Conservation (phyloP, 352 stramenopile species). For the Thalassiosira livingstoniorum region DNA sequence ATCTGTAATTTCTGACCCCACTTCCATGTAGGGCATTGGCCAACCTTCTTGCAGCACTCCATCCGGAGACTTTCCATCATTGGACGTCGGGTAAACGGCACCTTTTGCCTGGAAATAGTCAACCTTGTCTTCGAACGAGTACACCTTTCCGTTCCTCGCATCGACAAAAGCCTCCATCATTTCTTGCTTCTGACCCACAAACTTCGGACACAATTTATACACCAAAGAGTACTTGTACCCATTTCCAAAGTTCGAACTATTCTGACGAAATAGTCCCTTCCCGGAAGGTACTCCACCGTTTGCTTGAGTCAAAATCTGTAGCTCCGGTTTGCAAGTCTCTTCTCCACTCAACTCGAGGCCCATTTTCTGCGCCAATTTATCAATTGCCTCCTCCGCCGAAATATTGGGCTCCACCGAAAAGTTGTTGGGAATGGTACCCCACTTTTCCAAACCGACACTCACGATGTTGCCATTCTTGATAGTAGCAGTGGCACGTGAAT, state of each 20-base stretch:
- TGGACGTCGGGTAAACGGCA: constrained; percentile 30
- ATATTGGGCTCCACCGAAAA: too few species aligned
- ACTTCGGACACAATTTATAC: constrained; percentile 37
- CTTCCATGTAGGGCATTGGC: constrained; percentile 29
- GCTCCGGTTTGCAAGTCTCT: constrained; percentile 29
- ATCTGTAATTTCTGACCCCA: neutral
- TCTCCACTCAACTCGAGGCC: neutral
- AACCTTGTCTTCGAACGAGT: constrained; percentile 28
- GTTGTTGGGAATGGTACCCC: too few species aligned
- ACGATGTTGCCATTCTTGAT: too few species aligned
- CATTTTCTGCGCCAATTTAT: neutral
- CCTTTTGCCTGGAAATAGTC: constrained; percentile 33
- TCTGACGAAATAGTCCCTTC: neutral
- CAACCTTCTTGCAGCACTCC: neutral
- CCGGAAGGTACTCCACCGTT: neutral
- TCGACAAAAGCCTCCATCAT: constrained; percentile 35
- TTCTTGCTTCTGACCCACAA: constrained; percentile 30
- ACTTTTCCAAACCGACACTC: too few species aligned
- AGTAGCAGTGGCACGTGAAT: too few species aligned
- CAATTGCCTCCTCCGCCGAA: too few species aligned
- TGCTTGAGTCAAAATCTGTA: constrained; percentile 16
- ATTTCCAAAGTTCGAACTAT: neutral
- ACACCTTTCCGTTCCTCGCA: constrained; percentile 15
- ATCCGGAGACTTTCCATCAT: constrained; percentile 9
- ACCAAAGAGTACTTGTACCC: constrained; percentile 20